These are phyloP conservation scores for Skeletonema grethae DNA, from an alignment of 108 stramenopile species.

Conservation along the genomic window DNA sequence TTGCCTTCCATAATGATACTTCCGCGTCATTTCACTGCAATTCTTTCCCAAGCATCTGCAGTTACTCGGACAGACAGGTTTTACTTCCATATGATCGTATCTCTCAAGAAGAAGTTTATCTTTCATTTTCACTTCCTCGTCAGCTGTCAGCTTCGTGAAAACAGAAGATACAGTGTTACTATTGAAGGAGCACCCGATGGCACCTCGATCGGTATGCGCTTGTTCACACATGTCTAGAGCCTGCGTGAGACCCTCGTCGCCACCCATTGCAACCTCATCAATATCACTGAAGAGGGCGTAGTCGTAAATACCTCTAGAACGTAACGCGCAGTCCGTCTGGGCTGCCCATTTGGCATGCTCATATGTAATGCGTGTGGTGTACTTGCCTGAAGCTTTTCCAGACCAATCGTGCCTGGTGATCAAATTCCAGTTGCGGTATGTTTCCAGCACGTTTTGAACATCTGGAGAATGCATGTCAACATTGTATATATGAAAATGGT, in stretches of 20 bases:
- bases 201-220: slow-evolving; percentile 24
- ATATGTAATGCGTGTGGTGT: slow-evolving; percentile 44
- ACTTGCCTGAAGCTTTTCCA: slow-evolving; percentile 35
- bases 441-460: slow-evolving; percentile 28
- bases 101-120: slow-evolving; percentile 47
- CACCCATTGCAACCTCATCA: slow-evolving; percentile 40
- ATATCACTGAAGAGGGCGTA: slow-evolving; percentile 52
- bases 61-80: slow-evolving; percentile 36
- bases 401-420: slow-evolving; percentile 53
- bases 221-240: slow-evolving; percentile 33
- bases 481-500: slow-evolving; percentile 49
- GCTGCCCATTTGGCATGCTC: slow-evolving; percentile 56
- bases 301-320: slow-evolving; percentile 33
- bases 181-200: slow-evolving; percentile 44
- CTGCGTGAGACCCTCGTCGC: slow-evolving; percentile 12
- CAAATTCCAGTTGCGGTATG: slow-evolving; percentile 35
- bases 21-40: slow-evolving; percentile 26
- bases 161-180: slow-evolving; percentile 48
- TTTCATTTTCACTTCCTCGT: slow-evolving; percentile 36
- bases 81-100: slow-evolving; percentile 31
- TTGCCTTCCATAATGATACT: slow-evolving; percentile 46
- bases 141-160: slow-evolving; percentile 33
- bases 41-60: slow-evolving; percentile 25
- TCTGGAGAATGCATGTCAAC: slow-evolving; percentile 46
- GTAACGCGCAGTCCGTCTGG: slow-evolving; percentile 45